Evolutionary conservation across 73 alveolate genomes (phyloP).

Genomic region (Uronychia setigera): DNA sequence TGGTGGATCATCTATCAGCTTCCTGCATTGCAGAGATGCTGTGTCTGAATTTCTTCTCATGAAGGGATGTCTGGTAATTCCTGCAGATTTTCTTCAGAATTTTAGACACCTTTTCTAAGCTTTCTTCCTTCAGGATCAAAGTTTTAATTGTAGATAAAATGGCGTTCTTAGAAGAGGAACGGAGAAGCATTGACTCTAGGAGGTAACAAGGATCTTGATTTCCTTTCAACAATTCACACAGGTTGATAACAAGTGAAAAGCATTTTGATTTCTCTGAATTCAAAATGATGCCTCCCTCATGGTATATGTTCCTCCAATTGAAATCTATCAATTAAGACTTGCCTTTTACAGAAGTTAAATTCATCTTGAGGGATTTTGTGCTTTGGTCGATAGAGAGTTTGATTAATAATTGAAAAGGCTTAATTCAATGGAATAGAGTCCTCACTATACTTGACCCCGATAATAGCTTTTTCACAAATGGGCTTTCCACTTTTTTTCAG

Average conservation of each 20-base stretch:
- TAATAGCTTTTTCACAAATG: background rate
- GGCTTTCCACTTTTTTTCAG: background rate
- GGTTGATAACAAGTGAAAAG: background rate
- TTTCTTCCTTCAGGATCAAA: background rate
- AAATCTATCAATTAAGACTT: background rate
- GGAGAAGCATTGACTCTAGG: conserved; percentile 1
- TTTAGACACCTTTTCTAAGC: background rate
- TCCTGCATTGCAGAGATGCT: background rate
- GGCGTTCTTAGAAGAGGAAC: background rate
- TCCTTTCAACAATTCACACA: background rate
- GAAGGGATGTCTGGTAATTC: background rate
- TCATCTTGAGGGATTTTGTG: background rate
- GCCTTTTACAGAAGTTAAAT: background rate
- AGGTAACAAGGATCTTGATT: background rate
- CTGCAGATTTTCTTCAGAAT: background rate
- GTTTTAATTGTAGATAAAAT: background rate
- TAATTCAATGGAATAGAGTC: background rate
- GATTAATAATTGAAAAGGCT: background rate
- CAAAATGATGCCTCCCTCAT: background rate
- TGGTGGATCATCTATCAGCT: background rate
- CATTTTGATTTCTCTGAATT: background rate
- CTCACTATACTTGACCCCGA: background rate
- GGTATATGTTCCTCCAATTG: background rate
- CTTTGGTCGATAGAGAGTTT: background rate
- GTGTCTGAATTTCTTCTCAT: background rate